These are phyloP conservation scores for Stagonosporopsis tanaceti DNA, from an alignment of 2,329 filamentous ascomycete species.

Conservation along the genomic window DNA sequence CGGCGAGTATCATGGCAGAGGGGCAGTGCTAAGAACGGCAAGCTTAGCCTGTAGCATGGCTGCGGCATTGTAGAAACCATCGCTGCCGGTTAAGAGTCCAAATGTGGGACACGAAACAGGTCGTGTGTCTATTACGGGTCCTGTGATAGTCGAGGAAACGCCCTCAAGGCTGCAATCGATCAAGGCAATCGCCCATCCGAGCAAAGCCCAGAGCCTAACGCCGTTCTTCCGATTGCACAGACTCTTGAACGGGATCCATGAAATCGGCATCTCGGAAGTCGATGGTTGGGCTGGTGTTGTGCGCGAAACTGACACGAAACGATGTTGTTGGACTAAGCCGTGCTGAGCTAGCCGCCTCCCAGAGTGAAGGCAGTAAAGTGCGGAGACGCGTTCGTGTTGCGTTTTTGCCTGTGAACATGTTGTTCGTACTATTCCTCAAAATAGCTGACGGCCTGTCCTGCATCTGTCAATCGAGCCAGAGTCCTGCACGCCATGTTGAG, in stretches of 20 bases:
- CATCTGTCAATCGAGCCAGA: not conserved
- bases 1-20: constrained; percentile 17
- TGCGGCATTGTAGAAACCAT: constrained; percentile 33
- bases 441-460: not conserved
- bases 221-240: too few species aligned
- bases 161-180: not conserved
- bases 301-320: constrained; percentile 22
- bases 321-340: constrained; percentile 1
- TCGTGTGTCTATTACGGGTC: constrained; percentile 7
- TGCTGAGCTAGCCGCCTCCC: not conserved
- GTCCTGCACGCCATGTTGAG: not conserved
- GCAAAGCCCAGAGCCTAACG: not conserved
- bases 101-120: constrained; percentile 26
- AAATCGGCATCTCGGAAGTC: not conserved
- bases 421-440: not conserved
- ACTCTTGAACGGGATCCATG: not conserved
- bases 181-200: not conserved
- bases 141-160: constrained; percentile 14
- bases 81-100: constrained; percentile 17
- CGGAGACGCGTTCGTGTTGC: not conserved
- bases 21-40: constrained; percentile 20
- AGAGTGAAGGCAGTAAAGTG: not conserved
- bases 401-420: too few species aligned
- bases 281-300: constrained; percentile 5
- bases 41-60: constrained; percentile 29